Base-by-base conservation (phyloP, 208 protist genomes). In the Trypanosoma avium region DNA sequence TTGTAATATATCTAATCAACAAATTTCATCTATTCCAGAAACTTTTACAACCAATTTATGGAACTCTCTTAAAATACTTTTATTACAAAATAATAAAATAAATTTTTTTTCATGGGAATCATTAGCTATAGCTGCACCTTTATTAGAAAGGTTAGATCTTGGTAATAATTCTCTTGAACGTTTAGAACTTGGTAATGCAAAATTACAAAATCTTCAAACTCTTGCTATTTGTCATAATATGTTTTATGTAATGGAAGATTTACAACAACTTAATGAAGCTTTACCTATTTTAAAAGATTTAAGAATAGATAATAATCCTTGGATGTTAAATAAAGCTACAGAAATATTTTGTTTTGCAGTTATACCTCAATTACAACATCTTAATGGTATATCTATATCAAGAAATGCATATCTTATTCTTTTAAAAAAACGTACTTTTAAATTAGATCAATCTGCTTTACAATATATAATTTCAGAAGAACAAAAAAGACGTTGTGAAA, bases 251-350 rank as follows among this genome's bases (percentile, higher is more conserved):
- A 57, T 88, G n/a, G 62, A 65, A 0, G 81, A 87, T 35, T 65
- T 92, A 54, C 27, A 47, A 13, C 33, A 63, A 24, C 62, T 88
- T 17, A 40, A 67, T n/a, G 21, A 27, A 2, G 63, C 55, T 17
- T 70, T 82, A 30, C 77, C 84, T 2, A 33, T 42, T 12, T 79
- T 95, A 24, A 36, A 81, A 48, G 61, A 57, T 30, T 72, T 95
- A 17, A 24, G 73, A 40, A 64, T 85, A 8, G 70, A 84, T 29
- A 71, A 82, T 52, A 97, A 97, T 69, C 87, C 85, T 7, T 77
- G 83, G 49, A 54, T 88, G 58, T 10, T 22, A 19, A n/a, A 36
- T 30, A 67, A 73, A 26, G 24, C 42, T 2, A 50, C 69, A 1
- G 64, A 80, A 35, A 53, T 74, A 6, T 77, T 42, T 57, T 64